phyloP scores from a whole-genome alignment of 2,329 filamentous ascomycete species.

The Fusarium sp. region DNA sequence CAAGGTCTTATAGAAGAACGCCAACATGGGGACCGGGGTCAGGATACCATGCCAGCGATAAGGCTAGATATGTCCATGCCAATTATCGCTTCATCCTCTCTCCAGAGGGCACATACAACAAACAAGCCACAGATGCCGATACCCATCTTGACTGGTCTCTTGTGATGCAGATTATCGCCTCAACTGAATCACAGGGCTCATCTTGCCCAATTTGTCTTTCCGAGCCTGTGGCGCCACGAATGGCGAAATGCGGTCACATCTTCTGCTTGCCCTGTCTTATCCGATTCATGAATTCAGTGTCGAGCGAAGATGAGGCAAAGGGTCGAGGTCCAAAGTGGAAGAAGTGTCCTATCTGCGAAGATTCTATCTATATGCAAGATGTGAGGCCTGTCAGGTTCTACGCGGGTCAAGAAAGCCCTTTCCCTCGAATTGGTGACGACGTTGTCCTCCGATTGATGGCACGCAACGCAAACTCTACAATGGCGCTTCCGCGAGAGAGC shows the following conservation, averaged over 20 bases:
- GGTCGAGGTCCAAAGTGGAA: conserved; percentile 85
- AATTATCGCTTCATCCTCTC: conserved; percentile 98
- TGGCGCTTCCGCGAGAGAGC: conserved; percentile 88
- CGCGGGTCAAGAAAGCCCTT: conserved; percentile 83
- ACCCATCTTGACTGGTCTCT: conserved; percentile 90
- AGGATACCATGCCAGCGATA: conserved; percentile 90
- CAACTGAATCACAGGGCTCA: conserved; percentile 85
- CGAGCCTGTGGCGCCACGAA: conserved; percentile 90
- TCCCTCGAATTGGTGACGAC: conserved; percentile 86
- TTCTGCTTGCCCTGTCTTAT: conserved; percentile 95
- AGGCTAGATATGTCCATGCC: conserved; percentile 89
- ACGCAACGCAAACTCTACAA: conserved; percentile 81
- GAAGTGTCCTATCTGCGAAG: conserved; percentile 96
- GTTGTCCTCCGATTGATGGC: conserved; percentile 89
- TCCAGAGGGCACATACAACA: conserved; percentile 80
- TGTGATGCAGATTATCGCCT: conserved; percentile 91
- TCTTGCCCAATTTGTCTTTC: conserved; percentile 96
- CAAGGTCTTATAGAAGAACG: conserved; percentile 73
- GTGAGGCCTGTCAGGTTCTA: conserved; percentile 92
- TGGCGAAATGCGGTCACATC: conserved; percentile 97
- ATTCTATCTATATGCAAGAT: conserved; percentile 91
- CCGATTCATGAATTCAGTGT: conserved; percentile 90
- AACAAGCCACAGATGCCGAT: conserved; percentile 87
- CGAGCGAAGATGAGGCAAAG: conserved; percentile 74
- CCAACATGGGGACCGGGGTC: conserved; percentile 88